Conservation (phyloP, 139 green algal genomes). For the Mesostigma viride region DNA sequence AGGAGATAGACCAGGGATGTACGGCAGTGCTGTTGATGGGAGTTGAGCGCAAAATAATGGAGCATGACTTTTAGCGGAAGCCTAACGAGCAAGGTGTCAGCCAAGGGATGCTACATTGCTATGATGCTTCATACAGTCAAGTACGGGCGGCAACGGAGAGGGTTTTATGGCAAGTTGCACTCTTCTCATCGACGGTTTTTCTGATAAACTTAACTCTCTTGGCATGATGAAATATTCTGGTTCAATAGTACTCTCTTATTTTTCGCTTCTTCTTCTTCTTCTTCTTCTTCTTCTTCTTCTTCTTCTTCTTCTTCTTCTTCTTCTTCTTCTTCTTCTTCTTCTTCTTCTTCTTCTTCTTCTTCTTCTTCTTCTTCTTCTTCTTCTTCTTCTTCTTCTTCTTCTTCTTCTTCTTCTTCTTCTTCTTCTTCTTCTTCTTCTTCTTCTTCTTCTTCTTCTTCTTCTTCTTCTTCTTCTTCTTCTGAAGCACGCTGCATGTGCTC, state of each 20-base stretch:
- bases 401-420: not conserved
- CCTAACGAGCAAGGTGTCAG: too few species aligned
- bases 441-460: not conserved
- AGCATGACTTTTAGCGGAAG: too few species aligned
- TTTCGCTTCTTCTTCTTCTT: too few species aligned
- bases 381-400: not conserved
- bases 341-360: not conserved
- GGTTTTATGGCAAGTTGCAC: too few species aligned
- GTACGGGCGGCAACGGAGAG: too few species aligned
- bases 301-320: too few species aligned
- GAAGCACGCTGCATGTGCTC: not conserved
- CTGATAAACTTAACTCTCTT: not conserved
- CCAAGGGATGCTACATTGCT: too few species aligned
- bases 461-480: not conserved
- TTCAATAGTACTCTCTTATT: not conserved
- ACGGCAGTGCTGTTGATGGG: too few species aligned
- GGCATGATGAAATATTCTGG: not conserved
- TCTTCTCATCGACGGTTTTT: not conserved
- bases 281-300: too few species aligned
- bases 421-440: not conserved
- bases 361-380: not conserved
- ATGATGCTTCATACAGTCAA: too few species aligned
- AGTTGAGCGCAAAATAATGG: too few species aligned
- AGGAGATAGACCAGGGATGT: too few species aligned
- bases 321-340: not conserved